These are phyloP conservation scores for Claviceps paspali DNA, from an alignment of 2,329 filamentous ascomycete genomes.

Conservation along the genomic window DNA sequence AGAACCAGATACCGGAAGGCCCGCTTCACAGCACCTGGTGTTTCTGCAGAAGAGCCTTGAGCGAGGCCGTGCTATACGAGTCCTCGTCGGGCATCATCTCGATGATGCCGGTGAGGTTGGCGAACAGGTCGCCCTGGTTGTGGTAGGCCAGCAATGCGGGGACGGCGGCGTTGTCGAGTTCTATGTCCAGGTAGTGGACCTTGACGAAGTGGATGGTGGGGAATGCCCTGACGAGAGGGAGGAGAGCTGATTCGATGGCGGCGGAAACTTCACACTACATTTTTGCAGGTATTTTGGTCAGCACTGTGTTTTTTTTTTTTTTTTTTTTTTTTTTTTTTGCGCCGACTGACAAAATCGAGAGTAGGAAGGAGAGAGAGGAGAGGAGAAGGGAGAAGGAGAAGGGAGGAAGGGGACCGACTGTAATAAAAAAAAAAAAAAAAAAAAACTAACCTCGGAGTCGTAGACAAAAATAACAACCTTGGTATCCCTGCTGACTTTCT, in stretches of 20 bases:
- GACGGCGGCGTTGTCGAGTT: constrained; percentile 80
- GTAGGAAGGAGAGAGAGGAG: constrained; percentile 8
- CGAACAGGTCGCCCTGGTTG: constrained; percentile 75
- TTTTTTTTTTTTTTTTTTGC: no score
- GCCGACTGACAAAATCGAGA: no score
- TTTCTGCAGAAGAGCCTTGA: constrained; percentile 37
- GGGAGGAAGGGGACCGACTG: no score
- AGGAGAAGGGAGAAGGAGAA: not conserved
- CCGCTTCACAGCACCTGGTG: constrained; percentile 40
- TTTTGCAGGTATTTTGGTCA: not conserved
- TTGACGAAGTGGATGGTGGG: constrained; percentile 73
- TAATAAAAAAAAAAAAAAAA: no score
- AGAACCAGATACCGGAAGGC: no score
- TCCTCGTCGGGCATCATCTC: constrained; percentile 67
- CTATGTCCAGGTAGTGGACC: constrained; percentile 79
- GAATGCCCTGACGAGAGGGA: constrained; percentile 57
- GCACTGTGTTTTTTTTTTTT: not conserved
- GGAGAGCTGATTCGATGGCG: constrained; percentile 64
- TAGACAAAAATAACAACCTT: constrained; percentile 89
- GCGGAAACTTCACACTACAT: constrained; percentile 60
- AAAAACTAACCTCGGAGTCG: constrained; percentile 69
- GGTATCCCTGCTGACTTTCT: constrained; percentile 69
- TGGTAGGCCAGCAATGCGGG: constrained; percentile 83
- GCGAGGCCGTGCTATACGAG: constrained; percentile 36
- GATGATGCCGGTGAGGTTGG: constrained; percentile 74